Base-by-base conservation (phyloP, 2,329 filamentous ascomycete species). In the Fusarium acutatum region DNA sequence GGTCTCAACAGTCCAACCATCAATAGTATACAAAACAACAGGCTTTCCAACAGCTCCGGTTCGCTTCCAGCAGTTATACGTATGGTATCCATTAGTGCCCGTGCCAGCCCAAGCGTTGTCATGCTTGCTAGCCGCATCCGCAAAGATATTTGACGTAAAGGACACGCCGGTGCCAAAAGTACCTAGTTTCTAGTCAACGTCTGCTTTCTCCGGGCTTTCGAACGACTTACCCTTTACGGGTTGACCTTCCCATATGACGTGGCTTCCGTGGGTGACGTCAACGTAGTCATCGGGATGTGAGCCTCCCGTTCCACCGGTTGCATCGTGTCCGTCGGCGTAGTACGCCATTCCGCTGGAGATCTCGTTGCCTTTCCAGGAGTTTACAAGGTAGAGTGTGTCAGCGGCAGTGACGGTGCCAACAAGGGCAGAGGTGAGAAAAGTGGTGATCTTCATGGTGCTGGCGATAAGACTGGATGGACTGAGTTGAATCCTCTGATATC, bases 261-360 rank as follows among this genome's bases (percentile, higher is more conserved):
- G 40, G 7, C 20, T 57, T 6, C 60, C 47, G 7, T 64, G 60
- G 0, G 20, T 26, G 11, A 66, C 47, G 0, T 66, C 47, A 10
- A 53, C 44, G 14, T 66, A 57, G 10, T 64, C 34, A 24, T 65
- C 32, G 0, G 60, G 62, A 4, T 17, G 60, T 8, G 62, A 62
- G 8, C 24, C n/a, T 1, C 49, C 61, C 0, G n/a, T 37, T 22
- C 26, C n/a, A 0, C 41, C 50, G 1, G 28, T 43, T 22, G 60
- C 12, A 3, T 50, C 50, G 14, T 46, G 34, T 1, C 34, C 47
- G 9, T 65, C 44, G 6, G 32, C 60, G 2, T 64, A 65, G 13
- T 46, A 65, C 3, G 59, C 62, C 32, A 65, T 65, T 18, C 59
- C 62, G 7, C 62, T 65, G 6, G 46, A 65, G 10, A 44, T 34